Conservation (phyloP, 2,329 filamentous ascomycete species). For the Corinectria fuckeliana region DNA sequence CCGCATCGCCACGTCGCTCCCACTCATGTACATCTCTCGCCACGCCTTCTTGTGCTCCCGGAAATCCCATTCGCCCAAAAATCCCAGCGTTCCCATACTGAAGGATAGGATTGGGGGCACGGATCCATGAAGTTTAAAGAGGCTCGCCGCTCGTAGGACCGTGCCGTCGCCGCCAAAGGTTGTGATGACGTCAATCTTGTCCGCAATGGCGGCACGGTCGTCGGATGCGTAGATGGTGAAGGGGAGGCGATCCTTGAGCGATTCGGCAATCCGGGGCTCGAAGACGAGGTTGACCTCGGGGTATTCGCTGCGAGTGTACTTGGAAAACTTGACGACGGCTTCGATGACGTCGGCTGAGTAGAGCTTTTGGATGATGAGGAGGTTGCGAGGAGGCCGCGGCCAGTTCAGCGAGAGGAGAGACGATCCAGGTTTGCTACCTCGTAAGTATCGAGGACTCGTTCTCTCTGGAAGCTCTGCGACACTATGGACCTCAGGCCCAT, state of each 20-base stretch:
- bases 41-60: constrained; percentile 90
- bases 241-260: constrained; percentile 72
- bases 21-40: constrained; percentile 87
- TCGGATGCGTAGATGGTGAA: constrained; percentile 75
- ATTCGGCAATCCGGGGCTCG: constrained; percentile 75
- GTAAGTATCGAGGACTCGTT: constrained; percentile 45
- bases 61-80: constrained; percentile 97
- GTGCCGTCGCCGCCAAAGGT: constrained; percentile 84
- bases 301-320: constrained; percentile 81
- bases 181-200: constrained; percentile 86
- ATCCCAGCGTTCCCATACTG: constrained; percentile 95
- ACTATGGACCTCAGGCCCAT: constrained; percentile 43
- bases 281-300: constrained; percentile 82
- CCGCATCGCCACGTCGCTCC: constrained; percentile 58
- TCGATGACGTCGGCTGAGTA: constrained; percentile 59
- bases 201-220: constrained; percentile 63
- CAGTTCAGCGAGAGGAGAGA: constrained; percentile 63
- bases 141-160: constrained; percentile 46
- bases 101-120: constrained; percentile 94
- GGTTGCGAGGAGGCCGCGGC: constrained; percentile 61
- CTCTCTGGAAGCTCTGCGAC: constrained; percentile 44
- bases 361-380: constrained; percentile 66
- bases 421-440: constrained; percentile 53
- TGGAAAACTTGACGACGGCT: constrained; percentile 63
- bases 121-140: constrained; percentile 77